Percentiles rank a stretch among this genome's conserved stretches.
These are phyloP conservation scores for Cordyceps tenuipes DNA, from an alignment of 2,329 filamentous ascomycete species.

Conservation along the genomic window DNA sequence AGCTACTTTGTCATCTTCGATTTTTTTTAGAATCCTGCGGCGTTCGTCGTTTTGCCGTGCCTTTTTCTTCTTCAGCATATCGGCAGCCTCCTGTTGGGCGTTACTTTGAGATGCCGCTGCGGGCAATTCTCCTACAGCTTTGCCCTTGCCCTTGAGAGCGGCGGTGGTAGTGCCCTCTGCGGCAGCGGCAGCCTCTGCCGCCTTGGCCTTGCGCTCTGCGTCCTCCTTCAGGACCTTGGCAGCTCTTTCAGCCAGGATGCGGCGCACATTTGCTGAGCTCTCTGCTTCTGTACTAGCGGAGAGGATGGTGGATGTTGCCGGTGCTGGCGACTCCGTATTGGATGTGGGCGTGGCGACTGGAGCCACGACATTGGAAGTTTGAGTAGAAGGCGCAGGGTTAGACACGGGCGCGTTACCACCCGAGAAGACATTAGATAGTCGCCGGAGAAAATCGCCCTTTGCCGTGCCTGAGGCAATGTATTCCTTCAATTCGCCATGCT, in stretches of 20 bases:
- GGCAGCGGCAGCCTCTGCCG: slow-evolving; percentile 30
- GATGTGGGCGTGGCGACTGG: background rate
- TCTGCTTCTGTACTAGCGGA: slow-evolving; percentile 19
- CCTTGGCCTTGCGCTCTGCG: slow-evolving; percentile 39
- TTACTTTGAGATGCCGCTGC: slow-evolving; percentile 20
- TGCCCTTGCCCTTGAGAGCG: slow-evolving; percentile 37
- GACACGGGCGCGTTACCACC: background rate
- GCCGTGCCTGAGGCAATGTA: slow-evolving; percentile 59
- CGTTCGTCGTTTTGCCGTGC: slow-evolving; percentile 60
- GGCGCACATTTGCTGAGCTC: slow-evolving; percentile 26
- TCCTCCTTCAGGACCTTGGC: slow-evolving; percentile 35
- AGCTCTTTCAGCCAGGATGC: slow-evolving; percentile 43
- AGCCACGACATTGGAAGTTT: slow-evolving; percentile 11
- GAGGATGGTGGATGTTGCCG: slow-evolving; percentile 16
- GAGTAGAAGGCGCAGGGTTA: slow-evolving; percentile 14
- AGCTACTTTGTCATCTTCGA: slow-evolving; percentile 68
- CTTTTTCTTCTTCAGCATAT: slow-evolving; percentile 53
- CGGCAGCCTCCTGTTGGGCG: slow-evolving; percentile 37
- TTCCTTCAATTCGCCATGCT: slow-evolving; percentile 69
- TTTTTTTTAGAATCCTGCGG: slow-evolving; percentile 62
- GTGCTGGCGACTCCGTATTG: slow-evolving; percentile 10
- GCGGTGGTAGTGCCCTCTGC: slow-evolving; percentile 15
- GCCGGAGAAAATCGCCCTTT: slow-evolving; percentile 57
- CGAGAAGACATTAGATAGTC: slow-evolving; percentile 27
- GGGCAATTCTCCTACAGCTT: slow-evolving; percentile 35